These are phyloP conservation scores for Penicillium crustosum DNA, from an alignment of 2,329 filamentous ascomycete species.

Conservation along the genomic window DNA sequence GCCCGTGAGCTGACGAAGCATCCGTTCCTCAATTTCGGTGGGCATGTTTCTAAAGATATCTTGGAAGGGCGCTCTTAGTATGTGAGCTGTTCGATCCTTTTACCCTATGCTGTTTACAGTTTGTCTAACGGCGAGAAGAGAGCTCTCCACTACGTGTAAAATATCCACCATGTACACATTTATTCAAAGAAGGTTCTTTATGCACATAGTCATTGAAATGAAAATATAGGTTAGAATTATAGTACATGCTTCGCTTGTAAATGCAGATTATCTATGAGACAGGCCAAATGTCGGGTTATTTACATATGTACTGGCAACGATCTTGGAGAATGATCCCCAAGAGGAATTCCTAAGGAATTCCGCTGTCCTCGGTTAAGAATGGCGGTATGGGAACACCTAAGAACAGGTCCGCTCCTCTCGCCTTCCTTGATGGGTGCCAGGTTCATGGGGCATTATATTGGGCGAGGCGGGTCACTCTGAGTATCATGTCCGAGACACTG, in stretches of 20 bases:
- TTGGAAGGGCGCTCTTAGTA: not conserved
- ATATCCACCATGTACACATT: not conserved
- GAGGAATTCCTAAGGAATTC: not conserved
- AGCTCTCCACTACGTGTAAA: not conserved
- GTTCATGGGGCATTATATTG: not conserved
- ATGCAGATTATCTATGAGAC: not conserved
- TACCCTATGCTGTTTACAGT: not conserved
- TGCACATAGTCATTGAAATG: not conserved
- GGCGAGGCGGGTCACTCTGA: not conserved
- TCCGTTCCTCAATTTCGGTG: conserved; percentile 30
- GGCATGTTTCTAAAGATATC: not conserved
- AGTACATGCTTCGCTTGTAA: not conserved
- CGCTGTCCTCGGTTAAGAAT: not conserved
- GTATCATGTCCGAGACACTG: not conserved
- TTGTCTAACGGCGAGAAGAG: not conserved
- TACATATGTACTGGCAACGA: not conserved
- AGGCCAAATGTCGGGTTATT: not conserved
- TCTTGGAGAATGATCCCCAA: not conserved
- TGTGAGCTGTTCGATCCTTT: not conserved
- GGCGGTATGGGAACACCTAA: not conserved
- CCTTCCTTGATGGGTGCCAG: not conserved
- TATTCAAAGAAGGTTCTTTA: not conserved
- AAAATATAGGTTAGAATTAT: not conserved
- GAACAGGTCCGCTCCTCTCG: not conserved
- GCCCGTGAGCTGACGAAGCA: conserved; percentile 39